phyloP scores from a whole-genome alignment of 2,329 filamentous ascomycete genomes.

The Geosmithia flava region DNA sequence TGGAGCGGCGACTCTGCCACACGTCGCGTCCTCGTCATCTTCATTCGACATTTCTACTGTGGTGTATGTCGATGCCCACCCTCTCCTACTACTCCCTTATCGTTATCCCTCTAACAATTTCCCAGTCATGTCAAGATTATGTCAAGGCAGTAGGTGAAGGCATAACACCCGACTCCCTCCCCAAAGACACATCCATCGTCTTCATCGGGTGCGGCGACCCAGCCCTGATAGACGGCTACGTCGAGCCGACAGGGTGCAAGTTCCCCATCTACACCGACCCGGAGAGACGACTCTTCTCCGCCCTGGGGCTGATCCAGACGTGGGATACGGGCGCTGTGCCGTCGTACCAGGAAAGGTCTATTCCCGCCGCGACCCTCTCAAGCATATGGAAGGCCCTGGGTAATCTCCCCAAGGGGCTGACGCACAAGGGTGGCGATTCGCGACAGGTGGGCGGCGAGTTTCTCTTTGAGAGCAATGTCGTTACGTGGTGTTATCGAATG shows the following conservation, averaged over 20 bases:
- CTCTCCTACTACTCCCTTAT: conserved; percentile 1
- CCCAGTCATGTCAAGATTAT: conserved; percentile 23
- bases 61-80: conserved; percentile 39
- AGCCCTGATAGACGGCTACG: conserved; percentile 55
- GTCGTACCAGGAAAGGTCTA: conserved; percentile 48
- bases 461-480: conserved; percentile 50
- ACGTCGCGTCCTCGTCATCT: conserved; percentile 54
- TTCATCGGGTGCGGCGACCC: conserved; percentile 64
- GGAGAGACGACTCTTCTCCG: conserved; percentile 49
- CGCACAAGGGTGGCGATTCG: conserved; percentile 51
- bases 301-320: conserved; percentile 57
- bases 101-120: background rate
- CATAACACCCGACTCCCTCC: conserved; percentile 39
- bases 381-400: conserved; percentile 48
- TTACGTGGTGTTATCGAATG: conserved; percentile 79
- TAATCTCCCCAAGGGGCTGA: conserved; percentile 43
- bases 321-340: conserved; percentile 47
- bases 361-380: conserved; percentile 30
- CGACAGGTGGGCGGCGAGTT: conserved; percentile 68
- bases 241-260: conserved; percentile 45
- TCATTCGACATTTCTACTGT: conserved; percentile 72
- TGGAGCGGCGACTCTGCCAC: conserved; percentile 42
- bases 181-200: conserved; percentile 48
- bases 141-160: conserved; percentile 47
- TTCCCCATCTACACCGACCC: conserved; percentile 75